Percentiles rank a stretch among this genome's conserved stretches.
phyloP scores from a whole-genome alignment of 192 early-diverging fungal species.

The Backusella morwellensis region DNA sequence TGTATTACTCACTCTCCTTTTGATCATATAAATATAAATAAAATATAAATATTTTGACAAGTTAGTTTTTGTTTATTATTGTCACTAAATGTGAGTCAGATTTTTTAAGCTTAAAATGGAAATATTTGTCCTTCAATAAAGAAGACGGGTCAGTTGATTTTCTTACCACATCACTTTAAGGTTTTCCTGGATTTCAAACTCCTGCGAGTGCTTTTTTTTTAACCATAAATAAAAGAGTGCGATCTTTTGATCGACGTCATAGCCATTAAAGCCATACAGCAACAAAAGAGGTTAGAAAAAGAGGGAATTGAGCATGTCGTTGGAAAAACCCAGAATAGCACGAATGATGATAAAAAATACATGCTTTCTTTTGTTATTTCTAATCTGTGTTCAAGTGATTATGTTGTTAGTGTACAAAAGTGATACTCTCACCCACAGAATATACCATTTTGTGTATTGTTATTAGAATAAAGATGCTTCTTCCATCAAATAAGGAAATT shows the following conservation, averaged over 20 bases:
- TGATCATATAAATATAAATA: neutral
- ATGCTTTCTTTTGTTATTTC: no score
- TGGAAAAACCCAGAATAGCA: neutral
- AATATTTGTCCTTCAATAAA: neutral
- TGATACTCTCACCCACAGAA: no score
- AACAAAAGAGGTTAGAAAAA: neutral
- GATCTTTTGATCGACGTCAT: neutral
- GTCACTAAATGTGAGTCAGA: neutral
- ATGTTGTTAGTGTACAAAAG: no score
- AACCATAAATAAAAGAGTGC: neutral
- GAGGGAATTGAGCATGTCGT: neutral
- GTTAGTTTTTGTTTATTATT: neutral
- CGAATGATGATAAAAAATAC: no score
- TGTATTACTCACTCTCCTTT: conserved; percentile 1
- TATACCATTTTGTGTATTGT: no score
- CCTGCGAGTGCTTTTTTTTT: neutral
- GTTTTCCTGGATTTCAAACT: neutral
- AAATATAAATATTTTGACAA: conserved; percentile 7
- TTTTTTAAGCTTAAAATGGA: neutral
- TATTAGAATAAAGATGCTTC: no score
- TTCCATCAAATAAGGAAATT: no score
- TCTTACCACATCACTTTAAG: neutral
- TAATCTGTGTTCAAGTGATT: no score
- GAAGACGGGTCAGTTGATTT: neutral
- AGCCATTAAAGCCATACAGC: neutral